Conservation (phyloP, 768 basidiomycete genomes). For the Rhodotorula taiwanensis region DNA sequence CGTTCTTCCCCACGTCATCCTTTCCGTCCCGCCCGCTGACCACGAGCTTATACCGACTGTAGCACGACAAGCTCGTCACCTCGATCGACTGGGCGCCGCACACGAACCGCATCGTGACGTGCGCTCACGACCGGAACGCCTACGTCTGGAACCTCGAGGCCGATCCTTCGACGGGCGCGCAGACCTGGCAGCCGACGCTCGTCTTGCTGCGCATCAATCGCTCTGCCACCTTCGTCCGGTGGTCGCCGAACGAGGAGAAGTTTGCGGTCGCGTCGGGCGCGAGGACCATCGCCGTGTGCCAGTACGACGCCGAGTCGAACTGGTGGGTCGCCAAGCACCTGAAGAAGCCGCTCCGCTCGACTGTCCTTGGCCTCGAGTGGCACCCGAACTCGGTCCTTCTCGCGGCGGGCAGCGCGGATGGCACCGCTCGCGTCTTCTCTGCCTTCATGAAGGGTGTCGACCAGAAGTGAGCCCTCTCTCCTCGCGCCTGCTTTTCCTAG, state of each 20-base stretch:
- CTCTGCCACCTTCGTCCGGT: conserved; percentile 87
- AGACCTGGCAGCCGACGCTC: conserved; percentile 90
- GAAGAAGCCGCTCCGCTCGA: conserved; percentile 95
- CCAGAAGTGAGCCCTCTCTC: conserved; percentile 56
- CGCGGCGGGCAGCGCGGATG: conserved; percentile 93
- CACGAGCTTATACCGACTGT: conserved; percentile 3
- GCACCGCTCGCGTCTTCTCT: conserved; percentile 95
- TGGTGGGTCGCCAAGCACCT: conserved; percentile 98
- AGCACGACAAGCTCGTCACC: conserved; percentile 98
- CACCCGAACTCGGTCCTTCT: conserved; percentile 97
- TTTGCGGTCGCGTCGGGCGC: conserved; percentile 98
- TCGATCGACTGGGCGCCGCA: conserved; percentile 98
- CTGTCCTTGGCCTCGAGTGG: conserved; percentile 91
- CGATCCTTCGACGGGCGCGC: conserved; percentile 63
- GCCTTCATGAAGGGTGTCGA: conserved; percentile 99
- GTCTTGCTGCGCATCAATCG: conserved; percentile 90
- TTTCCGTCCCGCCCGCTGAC: neutral
- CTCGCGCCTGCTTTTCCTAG: neutral
- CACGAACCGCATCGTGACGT: conserved; percentile 95
- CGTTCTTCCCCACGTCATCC: conserved; percentile 30
- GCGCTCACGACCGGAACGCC: conserved; percentile 97
- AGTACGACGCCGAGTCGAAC: conserved; percentile 93
- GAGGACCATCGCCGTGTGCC: conserved; percentile 90
- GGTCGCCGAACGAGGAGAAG: conserved; percentile 97
- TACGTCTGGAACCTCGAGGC: conserved; percentile 90